Base-by-base conservation (phyloP, 306 rosid genomes). In the Canavalia ensiformis region DNA sequence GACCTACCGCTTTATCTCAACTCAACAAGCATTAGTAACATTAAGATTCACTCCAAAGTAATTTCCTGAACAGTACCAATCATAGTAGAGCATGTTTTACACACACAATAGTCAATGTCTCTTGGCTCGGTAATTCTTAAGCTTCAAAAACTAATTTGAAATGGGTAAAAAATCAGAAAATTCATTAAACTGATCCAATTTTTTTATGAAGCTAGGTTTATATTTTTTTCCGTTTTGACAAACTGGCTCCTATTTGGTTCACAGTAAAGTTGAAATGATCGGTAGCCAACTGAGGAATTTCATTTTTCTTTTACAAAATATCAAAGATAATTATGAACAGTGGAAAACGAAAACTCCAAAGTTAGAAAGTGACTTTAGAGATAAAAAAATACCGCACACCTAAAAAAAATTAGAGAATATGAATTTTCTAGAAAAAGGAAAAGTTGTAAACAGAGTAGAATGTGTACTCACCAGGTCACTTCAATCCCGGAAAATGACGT, bases 401-500 rank as follows among this genome's bases (percentile, higher is more conserved):
- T 1, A 33, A 71, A 10, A 45, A 13, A 67, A 42, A 12, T 29
- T 5, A 10, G 35, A 3, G 8, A 4, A 52, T 11, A 11, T 13
- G 29, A 3, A 12, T 59, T 28, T 45, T 34, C 4, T 2, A 7
- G 31, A 28, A 60, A 52, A 60, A 29, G 31, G 2, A 6, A 35
- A 35, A 12, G 56, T 50, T 50, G 7, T 10, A 13, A 18, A 42
- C 68, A 68, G 4, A 1, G 2, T 13, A 30, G 30, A 56, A 57
- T 42, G 45, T 6, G 30, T 28, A 74, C 84, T 81, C 28, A 76
- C 85, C 59, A 13, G 54, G 11, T 56, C 42, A 8, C n/a, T 79
- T 86, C 69, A 86, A 4, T 89, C 88, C 68, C 83, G 86, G 82
- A 89, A 90, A 74, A 91, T 87, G 77, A 91, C 88, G 47, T 82